Evolutionary conservation across 2,329 filamentous ascomycete genomes (phyloP), one percentile per base, ranked within the genome.

Genomic region (Calonectria hongkongensis): DNA sequence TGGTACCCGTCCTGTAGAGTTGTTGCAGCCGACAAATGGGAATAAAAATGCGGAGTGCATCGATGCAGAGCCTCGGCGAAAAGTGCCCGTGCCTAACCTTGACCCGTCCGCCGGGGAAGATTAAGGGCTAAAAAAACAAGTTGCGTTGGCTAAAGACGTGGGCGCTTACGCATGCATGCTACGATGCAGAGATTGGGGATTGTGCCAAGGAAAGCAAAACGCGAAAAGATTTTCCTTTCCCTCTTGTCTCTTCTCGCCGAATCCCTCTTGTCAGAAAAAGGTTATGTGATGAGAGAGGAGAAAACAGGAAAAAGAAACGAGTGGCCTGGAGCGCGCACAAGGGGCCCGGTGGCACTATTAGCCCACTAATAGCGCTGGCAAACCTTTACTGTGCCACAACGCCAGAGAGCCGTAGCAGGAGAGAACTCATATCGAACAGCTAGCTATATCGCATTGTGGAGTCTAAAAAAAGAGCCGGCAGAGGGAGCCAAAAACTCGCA

Each of bases 251-350:
- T 54, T 54, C n/a, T n/a, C 58, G 48, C 36, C 25, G 16, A 45
- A 30, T 41, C 21, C 6, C 13, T 68, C 36, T 45, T 62, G 58
- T 64, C 56, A 69, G 12, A 64, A 69, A 68, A 68, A 64, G 8
- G 54, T 69, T 69, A 28, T 45, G 33, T 36, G 66, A 50, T n/a
- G 66, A 69, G 48, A 58, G 64, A 43, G 25, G 64, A 58, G 56
- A 27, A 54, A 69, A 64, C 45, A 63, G 56, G 63, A 71, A 71
- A 71, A 71, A 71, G 64, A 63, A 71, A 71, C 41, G 64, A 64
- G 28, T 58, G 51, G 27, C n/a, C 41, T 43, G 30, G 21, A 66
- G 28, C 18, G 28, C 18, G 51, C 45, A 65, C 64, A 71, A 71
- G 69, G 58, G 66, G 45, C 64, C 64, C 39, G 62, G n/a, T 39